Conservation (phyloP, 2,329 filamentous ascomycete genomes). For the Xylaria sp. region DNA sequence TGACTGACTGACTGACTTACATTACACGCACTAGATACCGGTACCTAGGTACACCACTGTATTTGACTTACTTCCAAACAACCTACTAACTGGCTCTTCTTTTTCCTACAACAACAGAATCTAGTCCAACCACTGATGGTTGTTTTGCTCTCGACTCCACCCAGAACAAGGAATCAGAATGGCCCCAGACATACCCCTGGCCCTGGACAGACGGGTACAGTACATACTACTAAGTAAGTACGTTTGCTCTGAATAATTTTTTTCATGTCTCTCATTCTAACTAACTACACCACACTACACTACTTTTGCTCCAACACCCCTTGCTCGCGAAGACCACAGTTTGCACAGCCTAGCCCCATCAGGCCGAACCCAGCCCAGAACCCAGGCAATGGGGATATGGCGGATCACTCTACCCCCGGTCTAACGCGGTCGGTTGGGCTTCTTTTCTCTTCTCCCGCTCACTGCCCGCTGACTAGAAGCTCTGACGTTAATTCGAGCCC, state of each 20-base stretch:
- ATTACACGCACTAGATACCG: not conserved
- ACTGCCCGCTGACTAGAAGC: constrained; percentile 12
- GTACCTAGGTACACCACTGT: not conserved
- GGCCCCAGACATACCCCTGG: constrained; percentile 24
- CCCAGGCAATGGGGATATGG: constrained; percentile 33
- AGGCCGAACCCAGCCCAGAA: constrained; percentile 31
- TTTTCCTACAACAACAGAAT: constrained; percentile 15
- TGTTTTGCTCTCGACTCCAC: constrained; percentile 26
- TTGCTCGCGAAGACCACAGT: constrained; percentile 24
- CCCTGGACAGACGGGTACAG: constrained; percentile 10
- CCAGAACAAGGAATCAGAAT: constrained; percentile 30
- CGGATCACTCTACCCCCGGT: constrained; percentile 32
- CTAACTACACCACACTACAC: not conserved
- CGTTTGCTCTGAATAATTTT: constrained; percentile 23
- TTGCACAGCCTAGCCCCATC: constrained; percentile 37
- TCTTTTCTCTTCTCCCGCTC: constrained; percentile 5
- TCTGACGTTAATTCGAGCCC: constrained; percentile 26
- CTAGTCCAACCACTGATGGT: constrained; percentile 27
- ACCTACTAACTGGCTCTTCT: constrained; percentile 11
- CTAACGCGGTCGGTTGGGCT: constrained; percentile 25
- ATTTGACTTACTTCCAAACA: constrained; percentile 14
- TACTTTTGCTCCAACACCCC: constrained; percentile 20
- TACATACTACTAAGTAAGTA: no score
- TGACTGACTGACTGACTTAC: constrained; percentile 14
- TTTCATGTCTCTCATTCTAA: constrained; percentile 17